Percentiles rank a stretch among this genome's conserved stretches.
Conservation (phyloP, 2,329 filamentous ascomycete species). For the Chaetomium sp. region DNA sequence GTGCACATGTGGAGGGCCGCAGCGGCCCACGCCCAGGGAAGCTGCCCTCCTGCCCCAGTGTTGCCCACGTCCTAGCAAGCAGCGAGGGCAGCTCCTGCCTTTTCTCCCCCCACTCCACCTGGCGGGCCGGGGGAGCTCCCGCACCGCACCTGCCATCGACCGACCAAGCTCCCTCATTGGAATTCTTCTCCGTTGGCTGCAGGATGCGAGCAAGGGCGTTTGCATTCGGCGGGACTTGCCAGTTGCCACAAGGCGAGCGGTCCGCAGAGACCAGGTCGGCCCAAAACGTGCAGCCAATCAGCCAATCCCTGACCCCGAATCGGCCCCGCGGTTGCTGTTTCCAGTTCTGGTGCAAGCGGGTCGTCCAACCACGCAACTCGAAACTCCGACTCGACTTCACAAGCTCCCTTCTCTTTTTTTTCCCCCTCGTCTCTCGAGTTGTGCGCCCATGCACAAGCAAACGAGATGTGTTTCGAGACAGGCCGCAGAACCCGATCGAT, state of each 20-base stretch:
- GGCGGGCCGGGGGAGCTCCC: not conserved
- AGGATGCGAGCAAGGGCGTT: slow-evolving; percentile 5
- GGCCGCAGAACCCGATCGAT: not conserved
- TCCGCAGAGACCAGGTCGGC: slow-evolving; percentile 7
- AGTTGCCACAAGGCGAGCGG: slow-evolving; percentile 19
- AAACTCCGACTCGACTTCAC: not conserved
- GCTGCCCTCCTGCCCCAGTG: not conserved
- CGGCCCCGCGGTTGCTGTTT: slow-evolving; percentile 8
- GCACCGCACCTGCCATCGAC: not conserved
- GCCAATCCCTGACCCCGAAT: slow-evolving; percentile 5
- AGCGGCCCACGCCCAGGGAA: not conserved
- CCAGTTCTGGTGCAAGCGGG: slow-evolving; percentile 3
- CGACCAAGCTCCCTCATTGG: no score
- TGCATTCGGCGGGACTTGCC: slow-evolving; percentile 15
- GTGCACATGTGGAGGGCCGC: not conserved
- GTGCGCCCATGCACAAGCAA: not conserved
- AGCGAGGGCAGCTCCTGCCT: no score
- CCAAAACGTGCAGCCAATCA: not conserved
- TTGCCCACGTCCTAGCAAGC: not conserved
- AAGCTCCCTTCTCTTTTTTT: slow-evolving; percentile 1
- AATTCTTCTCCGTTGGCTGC: slow-evolving; percentile 5
- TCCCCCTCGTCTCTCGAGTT: not conserved
- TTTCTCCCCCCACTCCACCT: no score
- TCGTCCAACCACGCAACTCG: slow-evolving; percentile 5
- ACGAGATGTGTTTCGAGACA: not conserved